These are phyloP conservation scores for Geotrichum bryndzae DNA, from an alignment of 1,139 yeast genomes.

Conservation along the genomic window DNA sequence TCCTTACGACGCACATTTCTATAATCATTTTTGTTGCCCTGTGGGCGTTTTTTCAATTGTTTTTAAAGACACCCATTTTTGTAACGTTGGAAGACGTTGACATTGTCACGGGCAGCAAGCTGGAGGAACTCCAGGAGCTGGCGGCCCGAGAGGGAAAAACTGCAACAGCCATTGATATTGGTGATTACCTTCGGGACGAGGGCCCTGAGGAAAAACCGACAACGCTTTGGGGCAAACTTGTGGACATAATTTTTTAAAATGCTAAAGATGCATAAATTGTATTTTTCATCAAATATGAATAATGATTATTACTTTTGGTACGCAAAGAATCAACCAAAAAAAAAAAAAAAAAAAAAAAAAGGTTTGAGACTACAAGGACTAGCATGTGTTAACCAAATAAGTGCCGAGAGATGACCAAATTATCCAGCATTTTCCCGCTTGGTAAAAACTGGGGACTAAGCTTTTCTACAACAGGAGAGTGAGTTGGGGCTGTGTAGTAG, in stretches of 20 bases:
- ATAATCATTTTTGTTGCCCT: constrained; percentile 49
- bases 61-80: constrained; percentile 29
- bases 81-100: constrained; percentile 51
- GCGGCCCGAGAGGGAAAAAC: background rate
- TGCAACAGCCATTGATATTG: background rate
- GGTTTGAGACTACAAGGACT: too few species aligned
- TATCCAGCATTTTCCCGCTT: too few species aligned
- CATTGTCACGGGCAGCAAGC: constrained; percentile 66
- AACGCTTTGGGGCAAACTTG: constrained; percentile 4
- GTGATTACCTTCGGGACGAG: background rate
- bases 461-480: too few species aligned
- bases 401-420: too few species aligned
- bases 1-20: constrained; percentile 66
- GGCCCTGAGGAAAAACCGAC: too few species aligned
- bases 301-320: too few species aligned
- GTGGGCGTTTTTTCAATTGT: constrained; percentile 50
- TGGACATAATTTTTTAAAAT: constrained; percentile 3
- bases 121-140: background rate
- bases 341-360: too few species aligned
- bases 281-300: too few species aligned
- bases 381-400: too few species aligned
- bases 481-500: too few species aligned
- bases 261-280: too few species aligned
- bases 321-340: too few species aligned
- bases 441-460: background rate